A percentile compares a stretch with the other conserved stretches of the same genome.
Evolutionary conservation across 345 rosid species (phyloP).

Genomic region (Citrus hindsii): DNA sequence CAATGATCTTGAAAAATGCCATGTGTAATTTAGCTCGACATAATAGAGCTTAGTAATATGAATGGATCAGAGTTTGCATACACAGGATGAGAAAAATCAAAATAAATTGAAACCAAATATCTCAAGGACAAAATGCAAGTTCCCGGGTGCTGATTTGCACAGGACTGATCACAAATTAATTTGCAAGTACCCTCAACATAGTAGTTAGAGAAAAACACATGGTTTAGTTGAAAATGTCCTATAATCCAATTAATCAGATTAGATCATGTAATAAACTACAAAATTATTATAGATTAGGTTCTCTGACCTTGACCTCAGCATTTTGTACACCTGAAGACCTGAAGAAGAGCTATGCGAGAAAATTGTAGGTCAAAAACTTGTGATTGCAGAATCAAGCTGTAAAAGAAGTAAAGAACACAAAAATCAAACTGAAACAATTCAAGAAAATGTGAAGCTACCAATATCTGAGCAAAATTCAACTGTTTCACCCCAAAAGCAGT

Average conservation of each 20-base stretch:
- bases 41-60: background rate
- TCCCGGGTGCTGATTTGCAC: background rate
- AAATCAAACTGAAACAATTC: background rate
- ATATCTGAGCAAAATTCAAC: background rate
- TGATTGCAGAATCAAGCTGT: slow-evolving; percentile 18
- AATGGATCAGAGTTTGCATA: background rate
- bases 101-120: background rate
- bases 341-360: slow-evolving; percentile 4
- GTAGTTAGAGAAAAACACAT: background rate
- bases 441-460: background rate
- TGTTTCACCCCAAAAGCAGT: background rate
- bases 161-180: background rate
- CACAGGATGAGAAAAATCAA: background rate
- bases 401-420: background rate
- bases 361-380: slow-evolving; percentile 11
- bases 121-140: background rate
- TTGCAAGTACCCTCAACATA: background rate
- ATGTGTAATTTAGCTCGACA: background rate
- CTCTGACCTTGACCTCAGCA: slow-evolving; percentile 83
- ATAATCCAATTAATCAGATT: background rate
- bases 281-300: background rate
- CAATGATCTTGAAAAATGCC: background rate
- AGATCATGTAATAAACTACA: background rate
- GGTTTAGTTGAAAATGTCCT: background rate
- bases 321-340: slow-evolving; percentile 20